Evolutionary conservation across 225 moss, liverwort and hornwort genomes (phyloP).

Genomic region (Ulota crispa): DNA sequence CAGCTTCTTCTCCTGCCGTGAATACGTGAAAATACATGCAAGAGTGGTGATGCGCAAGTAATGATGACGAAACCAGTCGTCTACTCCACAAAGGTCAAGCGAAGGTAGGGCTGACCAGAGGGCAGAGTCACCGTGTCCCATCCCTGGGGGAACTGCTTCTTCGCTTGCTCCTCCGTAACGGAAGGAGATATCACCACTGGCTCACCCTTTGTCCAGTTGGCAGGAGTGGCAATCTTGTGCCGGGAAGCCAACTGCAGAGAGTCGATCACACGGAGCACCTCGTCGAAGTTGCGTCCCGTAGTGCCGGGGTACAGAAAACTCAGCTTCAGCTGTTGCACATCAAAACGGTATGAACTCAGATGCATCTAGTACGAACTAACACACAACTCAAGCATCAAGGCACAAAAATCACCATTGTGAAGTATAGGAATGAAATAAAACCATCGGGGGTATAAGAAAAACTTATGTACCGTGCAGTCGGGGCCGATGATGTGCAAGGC

Average conservation of each 20-base stretch:
- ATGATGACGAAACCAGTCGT: not conserved
- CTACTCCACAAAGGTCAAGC: constrained; percentile 47
- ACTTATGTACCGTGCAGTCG: constrained; percentile 27
- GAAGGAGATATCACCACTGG: constrained; percentile 60
- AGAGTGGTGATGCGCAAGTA: not conserved
- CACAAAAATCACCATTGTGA: not conserved
- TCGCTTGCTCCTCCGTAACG: constrained; percentile 42
- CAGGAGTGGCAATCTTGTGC: constrained; percentile 52
- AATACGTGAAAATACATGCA: not conserved
- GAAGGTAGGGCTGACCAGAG: constrained; percentile 54
- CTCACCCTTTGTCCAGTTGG: constrained; percentile 59
- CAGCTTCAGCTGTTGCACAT: constrained; percentile 51
- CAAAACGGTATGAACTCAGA: not conserved
- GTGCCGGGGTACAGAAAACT: constrained; percentile 63
- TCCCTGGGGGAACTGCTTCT: constrained; percentile 52
- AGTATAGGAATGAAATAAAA: not conserved
- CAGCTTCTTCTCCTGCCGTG: not conserved
- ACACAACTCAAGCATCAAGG: not conserved
- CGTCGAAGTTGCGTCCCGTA: constrained; percentile 63
- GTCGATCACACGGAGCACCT: constrained; percentile 60
- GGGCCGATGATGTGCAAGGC: constrained; percentile 64
- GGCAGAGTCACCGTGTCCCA: constrained; percentile 54
- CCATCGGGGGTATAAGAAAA: too few relatives aligned
- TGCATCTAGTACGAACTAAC: not conserved
- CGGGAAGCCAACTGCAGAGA: constrained; percentile 53